A percentile compares a stretch with the other conserved stretches of the same genome.
These are phyloP conservation scores for Polyporus tsugae DNA, from an alignment of 1,284 basidiomycete species.

Conservation along the genomic window DNA sequence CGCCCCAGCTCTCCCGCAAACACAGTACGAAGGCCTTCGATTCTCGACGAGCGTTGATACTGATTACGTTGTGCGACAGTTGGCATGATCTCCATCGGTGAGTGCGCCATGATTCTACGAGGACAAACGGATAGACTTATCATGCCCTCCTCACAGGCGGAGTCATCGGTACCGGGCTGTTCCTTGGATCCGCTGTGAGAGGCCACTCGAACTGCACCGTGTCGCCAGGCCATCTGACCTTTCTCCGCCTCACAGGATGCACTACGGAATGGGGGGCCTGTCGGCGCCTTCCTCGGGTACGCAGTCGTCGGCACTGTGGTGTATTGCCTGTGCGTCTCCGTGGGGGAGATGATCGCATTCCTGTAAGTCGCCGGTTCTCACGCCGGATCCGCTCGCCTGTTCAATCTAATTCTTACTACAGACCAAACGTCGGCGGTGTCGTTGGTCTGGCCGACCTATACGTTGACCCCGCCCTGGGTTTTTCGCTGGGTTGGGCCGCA, in stretches of 20 bases:
- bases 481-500: constrained; percentile 43
- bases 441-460: constrained; percentile 70
- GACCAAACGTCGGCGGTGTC: constrained; percentile 85
- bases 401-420: constrained; percentile 35
- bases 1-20: constrained; percentile 40
- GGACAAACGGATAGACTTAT: not conserved
- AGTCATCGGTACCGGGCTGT: constrained; percentile 59
- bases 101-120: not conserved
- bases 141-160: constrained; percentile 39
- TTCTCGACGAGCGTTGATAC: not conserved
- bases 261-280: constrained; percentile 63
- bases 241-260: constrained; percentile 58
- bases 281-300: constrained; percentile 73
- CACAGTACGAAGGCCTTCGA: constrained; percentile 36
- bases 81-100: constrained; percentile 45
- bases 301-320: constrained; percentile 55
- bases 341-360: constrained; percentile 45
- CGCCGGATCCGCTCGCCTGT: too few species aligned
- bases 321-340: constrained; percentile 48
- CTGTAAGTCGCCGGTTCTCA: constrained; percentile 30
- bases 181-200: constrained; percentile 46
- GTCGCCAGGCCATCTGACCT: not conserved
- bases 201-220: not conserved
- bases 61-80: constrained; percentile 27
- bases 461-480: constrained; percentile 41